Conservation (phyloP, 2,329 filamentous ascomycete species). For the Catunica adiposa region DNA sequence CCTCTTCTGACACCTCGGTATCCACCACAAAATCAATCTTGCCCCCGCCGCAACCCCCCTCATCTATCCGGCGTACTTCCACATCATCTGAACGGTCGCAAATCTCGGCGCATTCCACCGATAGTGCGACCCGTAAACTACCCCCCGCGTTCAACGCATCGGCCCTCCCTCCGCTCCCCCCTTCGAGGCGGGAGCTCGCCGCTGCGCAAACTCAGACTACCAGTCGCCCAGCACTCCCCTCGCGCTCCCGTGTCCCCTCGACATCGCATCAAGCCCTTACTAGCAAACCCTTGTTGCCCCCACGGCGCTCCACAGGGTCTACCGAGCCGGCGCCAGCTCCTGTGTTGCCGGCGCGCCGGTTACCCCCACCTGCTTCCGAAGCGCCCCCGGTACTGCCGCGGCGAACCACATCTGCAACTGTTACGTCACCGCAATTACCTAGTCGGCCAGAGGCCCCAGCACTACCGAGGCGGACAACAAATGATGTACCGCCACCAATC, state of each 20-base stretch:
- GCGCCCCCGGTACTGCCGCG: conserved; percentile 16
- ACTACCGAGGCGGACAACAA: not conserved
- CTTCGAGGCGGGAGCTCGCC: conserved; percentile 37
- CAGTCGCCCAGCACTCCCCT: conserved; percentile 1
- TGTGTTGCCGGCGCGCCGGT: conserved; percentile 7
- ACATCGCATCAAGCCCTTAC: not conserved
- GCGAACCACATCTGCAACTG: conserved; percentile 20
- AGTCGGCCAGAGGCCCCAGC: not conserved
- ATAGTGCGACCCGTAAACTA: conserved; percentile 31
- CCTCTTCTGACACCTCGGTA: not conserved
- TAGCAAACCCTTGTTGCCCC: not conserved
- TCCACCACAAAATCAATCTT: not conserved
- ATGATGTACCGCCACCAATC: conserved; percentile 32
- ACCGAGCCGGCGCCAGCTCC: not conserved
- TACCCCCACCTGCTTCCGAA: conserved; percentile 17
- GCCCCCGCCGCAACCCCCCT: conserved; percentile 16
- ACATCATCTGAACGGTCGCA: conserved; percentile 41
- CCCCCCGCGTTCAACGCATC: conserved; percentile 39
- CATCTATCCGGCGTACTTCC: conserved; percentile 33
- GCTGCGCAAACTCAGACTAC: conserved; percentile 27
- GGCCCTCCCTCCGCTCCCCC: conserved; percentile 41
- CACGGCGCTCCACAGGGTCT: conserved; percentile 19
- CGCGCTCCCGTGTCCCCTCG: not conserved
- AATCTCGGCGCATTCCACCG: conserved; percentile 29
- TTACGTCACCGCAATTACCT: not conserved